Evolutionary conservation across 345 rosid species (phyloP).

Genomic region (Hevea brasiliensis): DNA sequence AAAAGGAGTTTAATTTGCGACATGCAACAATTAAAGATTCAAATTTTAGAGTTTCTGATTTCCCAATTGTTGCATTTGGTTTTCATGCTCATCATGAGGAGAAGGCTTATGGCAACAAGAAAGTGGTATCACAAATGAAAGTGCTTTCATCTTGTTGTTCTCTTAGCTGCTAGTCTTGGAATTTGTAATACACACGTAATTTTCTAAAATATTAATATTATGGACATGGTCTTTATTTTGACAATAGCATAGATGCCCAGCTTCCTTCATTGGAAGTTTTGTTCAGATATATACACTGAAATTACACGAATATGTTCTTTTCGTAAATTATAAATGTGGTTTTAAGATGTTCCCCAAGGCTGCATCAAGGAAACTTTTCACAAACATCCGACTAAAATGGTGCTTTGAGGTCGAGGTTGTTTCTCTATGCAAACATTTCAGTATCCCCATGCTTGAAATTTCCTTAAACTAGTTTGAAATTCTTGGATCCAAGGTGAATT

Average conservation of each 20-base stretch:
- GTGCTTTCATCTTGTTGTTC: slow-evolving; percentile 94
- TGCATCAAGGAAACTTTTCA: slow-evolving; percentile 91
- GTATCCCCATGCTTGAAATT: slow-evolving; percentile 75
- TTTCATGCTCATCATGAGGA: slow-evolving; percentile 98
- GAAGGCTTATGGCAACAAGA: slow-evolving; percentile 90
- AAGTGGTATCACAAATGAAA: slow-evolving; percentile 99
- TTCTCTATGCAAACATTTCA: slow-evolving; percentile 77
- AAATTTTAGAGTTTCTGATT: slow-evolving; percentile 57
- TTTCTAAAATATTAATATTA: not conserved
- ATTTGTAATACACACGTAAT: slow-evolving; percentile 92
- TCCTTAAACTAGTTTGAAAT: slow-evolving; percentile 94
- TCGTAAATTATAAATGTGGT: slow-evolving; percentile 68
- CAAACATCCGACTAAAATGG: slow-evolving; percentile 88
- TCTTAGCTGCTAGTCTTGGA: slow-evolving; percentile 87
- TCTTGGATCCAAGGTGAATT: slow-evolving; percentile 93
- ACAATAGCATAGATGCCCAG: not conserved
- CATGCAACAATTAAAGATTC: slow-evolving; percentile 44
- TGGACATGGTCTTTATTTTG: not conserved
- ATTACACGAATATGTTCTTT: not conserved
- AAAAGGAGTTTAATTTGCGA: slow-evolving; percentile 45
- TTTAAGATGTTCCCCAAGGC: slow-evolving; percentile 98
- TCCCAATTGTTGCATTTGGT: slow-evolving; percentile 83
- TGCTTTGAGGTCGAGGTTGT: slow-evolving; percentile 97
- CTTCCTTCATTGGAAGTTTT: not conserved
- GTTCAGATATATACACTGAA: not conserved